These are phyloP conservation scores for Aspergillus tanneri DNA, from an alignment of 2,329 filamentous ascomycete genomes.

Conservation along the genomic window DNA sequence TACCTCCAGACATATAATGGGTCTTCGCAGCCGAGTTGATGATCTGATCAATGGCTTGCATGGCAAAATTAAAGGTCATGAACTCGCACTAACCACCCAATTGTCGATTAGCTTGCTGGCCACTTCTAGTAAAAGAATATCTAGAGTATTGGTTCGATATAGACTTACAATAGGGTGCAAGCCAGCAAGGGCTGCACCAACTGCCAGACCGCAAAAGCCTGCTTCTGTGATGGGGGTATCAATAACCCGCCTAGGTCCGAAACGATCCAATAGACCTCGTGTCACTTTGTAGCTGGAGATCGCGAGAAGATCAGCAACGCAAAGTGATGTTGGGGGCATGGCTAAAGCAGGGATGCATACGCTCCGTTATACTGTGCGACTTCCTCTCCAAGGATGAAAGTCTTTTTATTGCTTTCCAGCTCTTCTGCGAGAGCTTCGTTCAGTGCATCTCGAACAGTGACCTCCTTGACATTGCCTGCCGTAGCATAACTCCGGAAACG, in stretches of 20 bases:
- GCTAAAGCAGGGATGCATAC: conserved; percentile 44
- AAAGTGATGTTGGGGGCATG: conserved; percentile 3
- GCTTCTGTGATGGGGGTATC: conserved; percentile 98
- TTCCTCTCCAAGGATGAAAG: conserved; percentile 95
- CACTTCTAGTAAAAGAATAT: too few relatives aligned
- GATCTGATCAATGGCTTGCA: conserved; percentile 99
- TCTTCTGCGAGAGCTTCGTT: conserved; percentile 98
- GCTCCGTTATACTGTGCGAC: conserved; percentile 99
- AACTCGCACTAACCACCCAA: conserved; percentile 74
- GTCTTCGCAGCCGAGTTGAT: conserved; percentile 99
- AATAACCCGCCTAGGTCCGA: conserved; percentile 95
- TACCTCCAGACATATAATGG: conserved; percentile 99
- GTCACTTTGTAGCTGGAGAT: conserved; percentile 85
- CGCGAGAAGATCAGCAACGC: conserved; percentile 37
- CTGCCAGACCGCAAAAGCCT: conserved; percentile 88
- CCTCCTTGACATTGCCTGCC: conserved; percentile 72
- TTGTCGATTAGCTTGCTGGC: conserved; percentile 1
- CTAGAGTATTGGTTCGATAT: conserved; percentile 3
- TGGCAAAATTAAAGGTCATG: conserved; percentile 99
- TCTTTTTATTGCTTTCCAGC: conserved; percentile 89
- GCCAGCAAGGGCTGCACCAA: conserved; percentile 91
- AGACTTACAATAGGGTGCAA: conserved; percentile 84
- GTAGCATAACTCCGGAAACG: conserved; percentile 58
- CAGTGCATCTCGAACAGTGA: conserved; percentile 94
- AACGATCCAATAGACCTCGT: conserved; percentile 93